These are phyloP conservation scores for Coemansia sp. DNA, from an alignment of 192 early-diverging fungal genomes.

Conservation along the genomic window DNA sequence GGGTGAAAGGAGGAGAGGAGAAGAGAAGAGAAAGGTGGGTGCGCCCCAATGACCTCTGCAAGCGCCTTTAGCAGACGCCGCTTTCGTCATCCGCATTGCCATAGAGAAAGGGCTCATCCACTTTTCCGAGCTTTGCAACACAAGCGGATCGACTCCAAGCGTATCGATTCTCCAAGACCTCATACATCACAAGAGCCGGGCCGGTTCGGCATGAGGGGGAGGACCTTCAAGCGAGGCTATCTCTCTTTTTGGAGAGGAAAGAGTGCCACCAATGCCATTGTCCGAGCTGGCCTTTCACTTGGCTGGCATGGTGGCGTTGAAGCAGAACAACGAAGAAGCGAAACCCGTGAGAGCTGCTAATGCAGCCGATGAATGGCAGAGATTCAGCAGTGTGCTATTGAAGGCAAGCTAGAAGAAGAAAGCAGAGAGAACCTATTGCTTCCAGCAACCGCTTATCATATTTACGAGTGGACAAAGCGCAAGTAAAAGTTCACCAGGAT, in stretches of 20 bases:
- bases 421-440: neutral
- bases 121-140: neutral
- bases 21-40: neutral
- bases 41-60: neutral
- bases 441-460: neutral
- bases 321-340: neutral
- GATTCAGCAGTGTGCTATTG: constrained; percentile 1
- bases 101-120: neutral
- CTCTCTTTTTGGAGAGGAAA: neutral
- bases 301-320: neutral
- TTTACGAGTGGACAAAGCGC: constrained; percentile 32
- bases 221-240: neutral
- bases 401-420: neutral
- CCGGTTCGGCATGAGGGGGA: neutral
- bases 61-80: neutral
- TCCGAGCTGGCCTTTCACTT: neutral
- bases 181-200: neutral
- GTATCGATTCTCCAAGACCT: neutral
- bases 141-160: neutral
- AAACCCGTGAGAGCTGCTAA: constrained; percentile 4
- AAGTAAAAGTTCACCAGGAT: constrained; percentile 75
- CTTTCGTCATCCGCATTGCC: neutral
- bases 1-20: neutral
- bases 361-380: neutral
- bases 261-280: neutral